Percentiles rank a stretch among this genome's conserved stretches.
These are phyloP conservation scores for Magnusiomyces ingens DNA, from an alignment of 1,139 yeast genomes.

Conservation along the genomic window DNA sequence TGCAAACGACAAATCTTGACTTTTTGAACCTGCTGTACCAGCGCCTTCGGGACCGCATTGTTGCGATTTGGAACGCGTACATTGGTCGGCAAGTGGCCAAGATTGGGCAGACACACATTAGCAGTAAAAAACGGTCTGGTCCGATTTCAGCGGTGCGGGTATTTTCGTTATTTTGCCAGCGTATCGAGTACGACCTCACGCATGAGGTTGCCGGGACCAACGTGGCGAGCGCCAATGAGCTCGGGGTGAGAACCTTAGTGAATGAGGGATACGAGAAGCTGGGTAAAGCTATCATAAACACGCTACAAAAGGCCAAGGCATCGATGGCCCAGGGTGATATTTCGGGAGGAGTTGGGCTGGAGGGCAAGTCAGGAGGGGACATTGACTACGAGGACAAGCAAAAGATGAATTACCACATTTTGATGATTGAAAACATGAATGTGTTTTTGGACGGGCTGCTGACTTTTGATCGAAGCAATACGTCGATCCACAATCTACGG, in stretches of 20 bases:
- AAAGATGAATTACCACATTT: constrained; percentile 49
- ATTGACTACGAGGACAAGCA: constrained; percentile 49
- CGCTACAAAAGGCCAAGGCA: constrained; percentile 27
- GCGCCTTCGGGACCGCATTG: constrained; percentile 47
- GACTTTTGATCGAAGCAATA: constrained; percentile 31
- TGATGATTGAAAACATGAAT: constrained; percentile 57
- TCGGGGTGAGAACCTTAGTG: constrained; percentile 35
- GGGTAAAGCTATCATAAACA: constrained; percentile 30
- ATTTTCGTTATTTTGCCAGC: constrained; percentile 41
- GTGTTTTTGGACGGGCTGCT: constrained; percentile 48
- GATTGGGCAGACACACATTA: constrained; percentile 48
- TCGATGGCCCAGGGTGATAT: constrained; percentile 11
- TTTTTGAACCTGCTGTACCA: constrained; percentile 50
- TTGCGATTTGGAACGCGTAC: constrained; percentile 52
- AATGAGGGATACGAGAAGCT: constrained; percentile 40
- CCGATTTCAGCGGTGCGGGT: constrained; percentile 41
- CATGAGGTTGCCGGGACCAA: constrained; percentile 1
- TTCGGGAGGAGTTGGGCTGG: background rate
- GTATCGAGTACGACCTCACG: constrained; percentile 29
- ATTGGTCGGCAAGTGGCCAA: constrained; percentile 48
- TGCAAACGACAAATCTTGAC: constrained; percentile 58
- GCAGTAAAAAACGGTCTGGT: constrained; percentile 36
- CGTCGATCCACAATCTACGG: constrained; percentile 28
- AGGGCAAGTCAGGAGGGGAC: constrained; percentile 17
- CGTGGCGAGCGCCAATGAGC: background rate